Percentiles rank a stretch among this genome's conserved stretches.
Evolutionary conservation across 23 red algal genomes (phyloP).

Genomic region (Gracilaria domingensis): DNA sequence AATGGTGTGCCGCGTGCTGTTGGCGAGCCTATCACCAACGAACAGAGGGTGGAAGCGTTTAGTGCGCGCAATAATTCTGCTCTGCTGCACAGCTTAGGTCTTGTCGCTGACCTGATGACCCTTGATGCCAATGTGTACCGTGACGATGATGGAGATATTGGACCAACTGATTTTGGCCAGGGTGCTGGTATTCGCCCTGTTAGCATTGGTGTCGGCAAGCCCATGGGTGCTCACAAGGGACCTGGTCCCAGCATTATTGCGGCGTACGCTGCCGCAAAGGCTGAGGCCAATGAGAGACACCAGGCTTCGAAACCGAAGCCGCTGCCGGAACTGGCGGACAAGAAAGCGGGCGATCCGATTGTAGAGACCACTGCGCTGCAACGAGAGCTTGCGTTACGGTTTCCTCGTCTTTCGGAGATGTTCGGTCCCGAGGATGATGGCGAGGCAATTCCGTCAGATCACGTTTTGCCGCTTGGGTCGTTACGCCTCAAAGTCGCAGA

Average conservation of each 20-base stretch:
- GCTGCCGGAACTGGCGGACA: slow-evolving; percentile 36
- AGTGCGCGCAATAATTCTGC: slow-evolving; percentile 50
- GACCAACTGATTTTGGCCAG: neutral
- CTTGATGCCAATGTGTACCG: slow-evolving; percentile 48
- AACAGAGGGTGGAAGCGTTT: slow-evolving; percentile 57
- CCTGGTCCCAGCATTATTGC: slow-evolving; percentile 10
- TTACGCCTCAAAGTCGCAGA: slow-evolving; percentile 75
- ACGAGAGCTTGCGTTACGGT: slow-evolving; percentile 49
- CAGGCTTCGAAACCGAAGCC: slow-evolving; percentile 19
- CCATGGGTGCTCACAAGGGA: slow-evolving; percentile 3
- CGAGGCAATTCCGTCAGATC: neutral
- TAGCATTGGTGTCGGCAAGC: slow-evolving; percentile 36
- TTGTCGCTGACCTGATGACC: slow-evolving; percentile 66
- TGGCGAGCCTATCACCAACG: slow-evolving; percentile 28
- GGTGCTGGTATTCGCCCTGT: neutral
- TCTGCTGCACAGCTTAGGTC: slow-evolving; percentile 57
- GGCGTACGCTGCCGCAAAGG: slow-evolving; percentile 20
- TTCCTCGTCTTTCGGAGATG: slow-evolving; percentile 68
- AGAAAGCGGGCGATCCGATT: slow-evolving; percentile 50
- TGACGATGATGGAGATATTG: slow-evolving; percentile 16
- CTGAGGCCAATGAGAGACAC: neutral
- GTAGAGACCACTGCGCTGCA: slow-evolving; percentile 49
- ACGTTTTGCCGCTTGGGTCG: slow-evolving; percentile 58
- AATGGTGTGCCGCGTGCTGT: slow-evolving; percentile 18
- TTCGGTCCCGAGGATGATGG: slow-evolving; percentile 30